These are phyloP conservation scores for Pythium pyrilobum DNA, from an alignment of 352 stramenopile species.

Conservation along the genomic window DNA sequence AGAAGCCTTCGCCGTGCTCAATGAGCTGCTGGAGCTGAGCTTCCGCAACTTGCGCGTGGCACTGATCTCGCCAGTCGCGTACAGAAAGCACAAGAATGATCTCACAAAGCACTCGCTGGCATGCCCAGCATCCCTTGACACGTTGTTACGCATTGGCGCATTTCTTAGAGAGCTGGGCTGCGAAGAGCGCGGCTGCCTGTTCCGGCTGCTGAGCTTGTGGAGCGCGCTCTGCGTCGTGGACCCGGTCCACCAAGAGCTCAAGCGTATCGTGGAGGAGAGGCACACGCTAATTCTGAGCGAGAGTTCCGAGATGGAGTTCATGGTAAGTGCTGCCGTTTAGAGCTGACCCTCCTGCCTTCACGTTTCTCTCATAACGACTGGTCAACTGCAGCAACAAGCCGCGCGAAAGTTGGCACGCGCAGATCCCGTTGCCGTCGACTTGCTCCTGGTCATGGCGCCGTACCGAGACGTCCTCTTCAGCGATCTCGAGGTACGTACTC, in stretches of 20 bases:
- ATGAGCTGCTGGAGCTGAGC: slow-evolving; percentile 61
- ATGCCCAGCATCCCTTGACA: slow-evolving; percentile 34
- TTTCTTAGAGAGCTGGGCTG: slow-evolving; percentile 41
- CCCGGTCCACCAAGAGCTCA: slow-evolving; percentile 25
- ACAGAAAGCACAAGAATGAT: slow-evolving; percentile 35
- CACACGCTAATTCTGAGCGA: slow-evolving; percentile 58
- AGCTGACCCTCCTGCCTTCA: too few relatives aligned
- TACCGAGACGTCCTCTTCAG: slow-evolving; percentile 68
- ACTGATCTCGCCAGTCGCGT: slow-evolving; percentile 38
- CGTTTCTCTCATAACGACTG: not conserved
- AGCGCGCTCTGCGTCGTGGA: slow-evolving; percentile 36
- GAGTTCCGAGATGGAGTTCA: slow-evolving; percentile 49
- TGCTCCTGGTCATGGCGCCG: slow-evolving; percentile 53
- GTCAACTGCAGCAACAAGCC: slow-evolving; percentile 19
- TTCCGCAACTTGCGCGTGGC: slow-evolving; percentile 60
- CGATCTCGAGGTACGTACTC: slow-evolving; percentile 47
- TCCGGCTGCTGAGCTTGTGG: slow-evolving; percentile 55
- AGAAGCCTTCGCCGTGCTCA: slow-evolving; percentile 39
- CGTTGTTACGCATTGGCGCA: slow-evolving; percentile 35
- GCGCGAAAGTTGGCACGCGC: slow-evolving; percentile 31
- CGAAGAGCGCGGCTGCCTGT: slow-evolving; percentile 45
- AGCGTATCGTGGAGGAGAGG: slow-evolving; percentile 43
- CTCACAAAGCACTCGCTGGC: slow-evolving; percentile 29
- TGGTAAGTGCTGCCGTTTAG: slow-evolving; percentile 32
- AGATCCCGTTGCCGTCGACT: slow-evolving; percentile 38